Evolutionary conservation across 345 rosid species (phyloP).

Genomic region (Ceriops tagal): DNA sequence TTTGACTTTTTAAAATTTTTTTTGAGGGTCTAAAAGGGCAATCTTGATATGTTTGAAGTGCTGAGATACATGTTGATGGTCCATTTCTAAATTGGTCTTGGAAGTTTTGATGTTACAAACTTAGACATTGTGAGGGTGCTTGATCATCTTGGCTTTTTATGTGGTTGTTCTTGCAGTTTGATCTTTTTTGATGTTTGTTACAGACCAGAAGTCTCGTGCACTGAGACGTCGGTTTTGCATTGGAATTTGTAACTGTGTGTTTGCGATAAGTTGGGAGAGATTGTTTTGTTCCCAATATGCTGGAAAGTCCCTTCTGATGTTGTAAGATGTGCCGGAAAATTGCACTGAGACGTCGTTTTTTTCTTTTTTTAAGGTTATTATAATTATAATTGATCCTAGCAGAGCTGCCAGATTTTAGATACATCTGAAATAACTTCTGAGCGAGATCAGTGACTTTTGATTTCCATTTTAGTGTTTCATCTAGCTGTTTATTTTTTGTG

Average conservation of each 20-base stretch:
- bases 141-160: background rate
- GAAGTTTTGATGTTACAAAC: background rate
- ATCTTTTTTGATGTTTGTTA: too few species aligned
- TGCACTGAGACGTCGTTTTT: background rate
- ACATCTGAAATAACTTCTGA: slow-evolving; percentile 2
- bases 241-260: too few species aligned
- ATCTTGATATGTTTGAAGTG: background rate
- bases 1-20: too few species aligned
- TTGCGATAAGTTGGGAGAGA: too few species aligned
- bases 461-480: background rate
- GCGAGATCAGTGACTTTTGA: background rate
- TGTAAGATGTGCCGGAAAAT: background rate
- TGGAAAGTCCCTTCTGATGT: background rate
- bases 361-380: too few species aligned
- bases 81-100: background rate
- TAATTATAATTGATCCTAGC: too few species aligned
- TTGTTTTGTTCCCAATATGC: too few species aligned
- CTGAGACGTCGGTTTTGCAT: too few species aligned
- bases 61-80: background rate
- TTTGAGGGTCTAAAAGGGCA: too few species aligned
- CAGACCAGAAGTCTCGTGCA: too few species aligned
- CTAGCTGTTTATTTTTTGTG: background rate
- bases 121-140: background rate
- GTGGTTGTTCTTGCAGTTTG: too few species aligned
- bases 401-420: background rate